Evolutionary conservation across 345 rosid genomes (phyloP).

Genomic region (Gynandropsis gynandra): DNA sequence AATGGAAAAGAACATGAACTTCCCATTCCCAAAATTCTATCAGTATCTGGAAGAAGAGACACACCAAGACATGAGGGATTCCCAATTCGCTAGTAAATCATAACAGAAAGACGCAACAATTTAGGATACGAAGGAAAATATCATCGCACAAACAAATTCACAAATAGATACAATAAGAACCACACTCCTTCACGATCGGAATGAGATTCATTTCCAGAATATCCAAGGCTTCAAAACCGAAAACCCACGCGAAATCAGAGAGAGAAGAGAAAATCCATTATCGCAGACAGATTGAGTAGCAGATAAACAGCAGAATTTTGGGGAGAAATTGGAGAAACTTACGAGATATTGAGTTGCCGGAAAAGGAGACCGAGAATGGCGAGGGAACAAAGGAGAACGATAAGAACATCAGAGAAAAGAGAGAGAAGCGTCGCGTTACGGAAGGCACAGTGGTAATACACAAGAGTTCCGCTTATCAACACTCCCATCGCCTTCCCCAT

Average conservation of each 20-base stretch:
- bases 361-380: conserved; percentile 98
- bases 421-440: conserved; percentile 75
- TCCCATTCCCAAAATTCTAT: background rate
- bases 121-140: too few relatives aligned
- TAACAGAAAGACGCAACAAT: too few relatives aligned
- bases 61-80: too few relatives aligned
- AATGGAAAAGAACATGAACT: background rate
- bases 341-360: conserved; percentile 92
- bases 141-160: background rate
- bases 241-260: conserved; percentile 4
- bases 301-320: background rate
- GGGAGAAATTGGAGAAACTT: conserved; percentile 10
- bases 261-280: conserved; percentile 8
- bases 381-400: conserved; percentile 94
- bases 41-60: too few relatives aligned
- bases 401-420: conserved; percentile 76
- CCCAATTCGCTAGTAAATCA: too few relatives aligned
- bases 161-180: background rate
- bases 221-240: background rate
- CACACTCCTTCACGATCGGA: background rate
- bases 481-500: conserved; percentile 53
- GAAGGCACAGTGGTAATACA: conserved; percentile 81
- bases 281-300: background rate
- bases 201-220: background rate
- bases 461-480: conserved; percentile 55